Evolutionary conservation across 441 rosid genomes (phyloP).

Genomic region (Pelargonium australe): DNA sequence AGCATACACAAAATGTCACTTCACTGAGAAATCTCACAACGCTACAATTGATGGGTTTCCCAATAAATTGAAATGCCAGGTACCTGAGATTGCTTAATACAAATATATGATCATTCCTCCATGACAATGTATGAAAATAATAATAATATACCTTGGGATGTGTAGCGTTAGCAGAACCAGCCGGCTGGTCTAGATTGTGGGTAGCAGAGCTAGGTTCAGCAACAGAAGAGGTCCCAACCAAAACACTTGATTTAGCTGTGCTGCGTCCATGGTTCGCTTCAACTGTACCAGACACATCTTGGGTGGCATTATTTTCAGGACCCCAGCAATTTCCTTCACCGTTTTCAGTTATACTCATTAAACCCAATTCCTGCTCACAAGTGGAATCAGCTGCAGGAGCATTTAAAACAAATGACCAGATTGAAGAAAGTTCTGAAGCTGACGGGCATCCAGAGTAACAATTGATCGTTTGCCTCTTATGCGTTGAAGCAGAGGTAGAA

Average conservation of each 20-base stretch:
- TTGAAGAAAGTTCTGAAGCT: conserved; percentile 71
- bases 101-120: not conserved
- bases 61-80: conserved; percentile 1
- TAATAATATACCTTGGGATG: conserved; percentile 51
- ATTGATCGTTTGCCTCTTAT: conserved; percentile 70
- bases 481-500: conserved; percentile 37
- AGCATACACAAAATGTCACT: not conserved
- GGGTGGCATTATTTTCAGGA: conserved; percentile 27
- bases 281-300: conserved; percentile 30
- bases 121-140: too few species aligned
- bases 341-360: conserved; percentile 76
- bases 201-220: conserved; percentile 42
- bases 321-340: conserved; percentile 29
- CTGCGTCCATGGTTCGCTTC: conserved; percentile 21
- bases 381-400: conserved; percentile 47
- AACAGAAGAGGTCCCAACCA: conserved; percentile 41
- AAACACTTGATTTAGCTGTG: conserved; percentile 34
- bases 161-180: conserved; percentile 38
- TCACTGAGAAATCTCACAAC: not conserved
- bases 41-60: not conserved
- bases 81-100: not conserved
- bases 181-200: conserved; percentile 31
- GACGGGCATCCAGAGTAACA: conserved; percentile 94
- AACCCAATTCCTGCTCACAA: conserved; percentile 73
- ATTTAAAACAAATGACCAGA: conserved; percentile 72